Evolutionary conservation across 2,329 filamentous ascomycete genomes (phyloP).

Genomic region (Penicillium sp.): DNA sequence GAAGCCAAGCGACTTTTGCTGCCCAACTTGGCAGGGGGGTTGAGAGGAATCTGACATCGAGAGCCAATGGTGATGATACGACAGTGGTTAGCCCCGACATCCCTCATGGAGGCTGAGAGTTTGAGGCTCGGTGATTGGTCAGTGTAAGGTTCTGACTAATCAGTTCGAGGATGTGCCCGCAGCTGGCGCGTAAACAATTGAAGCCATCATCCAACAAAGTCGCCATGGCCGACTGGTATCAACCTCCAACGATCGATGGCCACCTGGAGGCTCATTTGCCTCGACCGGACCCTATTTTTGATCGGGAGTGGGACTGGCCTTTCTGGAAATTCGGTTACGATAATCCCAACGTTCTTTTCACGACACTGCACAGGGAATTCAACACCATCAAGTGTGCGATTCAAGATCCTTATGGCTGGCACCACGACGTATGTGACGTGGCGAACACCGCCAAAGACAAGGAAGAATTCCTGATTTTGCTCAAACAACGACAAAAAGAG

Average conservation of each 20-base stretch:
- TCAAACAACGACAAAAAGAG: conserved; percentile 1
- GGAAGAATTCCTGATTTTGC: conserved; percentile 1
- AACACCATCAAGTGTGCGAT: conserved; percentile 1
- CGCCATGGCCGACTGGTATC: conserved; percentile 1
- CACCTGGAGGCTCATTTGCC: conserved; percentile 1
- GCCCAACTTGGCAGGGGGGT: too few relatives aligned
- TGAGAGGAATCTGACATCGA: too few relatives aligned
- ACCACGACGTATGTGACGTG: background rate
- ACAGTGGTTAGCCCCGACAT: too few relatives aligned
- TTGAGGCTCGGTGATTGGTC: too few relatives aligned
- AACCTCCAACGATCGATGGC: background rate
- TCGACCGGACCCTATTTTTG: background rate
- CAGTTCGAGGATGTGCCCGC: too few relatives aligned
- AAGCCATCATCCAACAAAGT: background rate
- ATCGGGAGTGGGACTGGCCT: conserved; percentile 1
- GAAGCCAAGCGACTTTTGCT: too few relatives aligned
- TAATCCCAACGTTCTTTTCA: conserved; percentile 2
- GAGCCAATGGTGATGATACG: too few relatives aligned
- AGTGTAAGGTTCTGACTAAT: too few relatives aligned
- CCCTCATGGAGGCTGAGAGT: too few relatives aligned
- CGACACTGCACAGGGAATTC: conserved; percentile 1
- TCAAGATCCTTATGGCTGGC: background rate
- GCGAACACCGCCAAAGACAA: background rate
- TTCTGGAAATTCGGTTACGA: conserved; percentile 2
- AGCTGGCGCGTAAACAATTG: background rate